Conservation (phyloP, 306 rosid species). For the Adenanthera pavonina region DNA sequence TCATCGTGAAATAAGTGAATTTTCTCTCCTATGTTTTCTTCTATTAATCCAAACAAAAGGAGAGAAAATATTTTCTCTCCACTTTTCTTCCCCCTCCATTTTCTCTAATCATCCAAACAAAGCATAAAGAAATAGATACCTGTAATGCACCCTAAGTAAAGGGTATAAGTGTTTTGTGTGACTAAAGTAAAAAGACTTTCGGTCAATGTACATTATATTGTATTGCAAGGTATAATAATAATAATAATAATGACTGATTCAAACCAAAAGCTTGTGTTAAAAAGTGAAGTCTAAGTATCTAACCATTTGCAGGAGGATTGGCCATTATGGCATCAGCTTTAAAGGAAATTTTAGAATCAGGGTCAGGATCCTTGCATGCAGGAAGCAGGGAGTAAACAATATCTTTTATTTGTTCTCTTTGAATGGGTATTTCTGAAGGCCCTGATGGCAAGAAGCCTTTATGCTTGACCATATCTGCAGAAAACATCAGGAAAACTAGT, state of each 20-base stretch:
- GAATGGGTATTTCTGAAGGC: conserved; percentile 87
- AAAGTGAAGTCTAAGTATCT: conserved; percentile 43
- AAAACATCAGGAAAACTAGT: conserved; percentile 26
- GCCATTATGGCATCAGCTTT: conserved; percentile 87
- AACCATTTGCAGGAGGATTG: conserved; percentile 97
- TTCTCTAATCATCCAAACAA: too few relatives aligned
- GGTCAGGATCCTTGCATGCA: conserved; percentile 80
- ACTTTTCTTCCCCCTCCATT: too few relatives aligned
- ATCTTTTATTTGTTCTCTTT: conserved; percentile 76
- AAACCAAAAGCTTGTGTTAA: background rate
- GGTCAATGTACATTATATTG: background rate
- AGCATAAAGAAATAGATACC: background rate
- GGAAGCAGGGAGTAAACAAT: conserved; percentile 77
- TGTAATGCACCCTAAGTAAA: background rate
- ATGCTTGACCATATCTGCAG: conserved; percentile 96
- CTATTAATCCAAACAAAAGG: too few relatives aligned
- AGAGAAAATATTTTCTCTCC: too few relatives aligned
- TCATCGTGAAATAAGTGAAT: too few relatives aligned
- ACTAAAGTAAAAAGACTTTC: background rate
- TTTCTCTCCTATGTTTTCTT: too few relatives aligned
- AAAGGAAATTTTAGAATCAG: conserved; percentile 64
- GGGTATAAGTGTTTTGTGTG: background rate
- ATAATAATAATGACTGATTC: background rate
- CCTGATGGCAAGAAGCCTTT: conserved; percentile 97
- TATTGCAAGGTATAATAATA: background rate